phyloP scores from a whole-genome alignment of 2,329 filamentous ascomycete species.

The Diaporthe citriasiana region DNA sequence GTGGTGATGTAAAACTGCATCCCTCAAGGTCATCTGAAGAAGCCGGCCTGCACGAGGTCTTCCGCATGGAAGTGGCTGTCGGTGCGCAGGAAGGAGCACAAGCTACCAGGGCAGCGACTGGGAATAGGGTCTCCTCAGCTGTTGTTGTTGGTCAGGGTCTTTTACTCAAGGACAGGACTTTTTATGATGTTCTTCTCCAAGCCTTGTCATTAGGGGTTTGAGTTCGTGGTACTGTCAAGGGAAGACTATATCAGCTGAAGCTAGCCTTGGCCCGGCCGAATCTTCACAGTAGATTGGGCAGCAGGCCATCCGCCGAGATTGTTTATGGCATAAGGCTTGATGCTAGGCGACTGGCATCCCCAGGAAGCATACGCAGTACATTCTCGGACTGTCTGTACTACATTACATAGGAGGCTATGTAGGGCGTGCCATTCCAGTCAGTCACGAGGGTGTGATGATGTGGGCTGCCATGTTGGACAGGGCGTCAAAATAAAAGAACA shows the following conservation, averaged over 20 bases:
- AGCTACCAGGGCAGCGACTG: not conserved
- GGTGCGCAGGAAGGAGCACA: not conserved
- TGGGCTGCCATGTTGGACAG: conserved; percentile 19
- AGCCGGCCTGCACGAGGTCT: not conserved
- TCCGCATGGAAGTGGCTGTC: conserved; percentile 8
- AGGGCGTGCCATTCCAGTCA: conserved; percentile 1
- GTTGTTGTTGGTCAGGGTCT: not conserved
- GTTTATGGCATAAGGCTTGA: conserved; percentile 20
- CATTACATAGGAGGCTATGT: not conserved
- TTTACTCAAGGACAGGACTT: conserved; percentile 2
- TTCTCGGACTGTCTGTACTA: not conserved
- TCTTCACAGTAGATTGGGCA: not conserved
- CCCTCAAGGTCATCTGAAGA: conserved; percentile 9
- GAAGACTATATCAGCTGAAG: conserved; percentile 11
- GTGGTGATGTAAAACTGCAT: conserved; percentile 13
- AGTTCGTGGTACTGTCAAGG: conserved; percentile 1
- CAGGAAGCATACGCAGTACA: not conserved
- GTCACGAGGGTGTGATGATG: conserved; percentile 5
- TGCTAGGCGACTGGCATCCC: conserved; percentile 15
- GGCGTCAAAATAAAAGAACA: conserved; percentile 13
- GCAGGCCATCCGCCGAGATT: not conserved
- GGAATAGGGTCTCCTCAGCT: not conserved
- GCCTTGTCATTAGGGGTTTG: conserved; percentile 10
- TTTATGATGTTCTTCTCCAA: not conserved
- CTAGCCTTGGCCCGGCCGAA: not conserved